Conservation (phyloP, 257 asterid species). For the Asclepias syriaca region DNA sequence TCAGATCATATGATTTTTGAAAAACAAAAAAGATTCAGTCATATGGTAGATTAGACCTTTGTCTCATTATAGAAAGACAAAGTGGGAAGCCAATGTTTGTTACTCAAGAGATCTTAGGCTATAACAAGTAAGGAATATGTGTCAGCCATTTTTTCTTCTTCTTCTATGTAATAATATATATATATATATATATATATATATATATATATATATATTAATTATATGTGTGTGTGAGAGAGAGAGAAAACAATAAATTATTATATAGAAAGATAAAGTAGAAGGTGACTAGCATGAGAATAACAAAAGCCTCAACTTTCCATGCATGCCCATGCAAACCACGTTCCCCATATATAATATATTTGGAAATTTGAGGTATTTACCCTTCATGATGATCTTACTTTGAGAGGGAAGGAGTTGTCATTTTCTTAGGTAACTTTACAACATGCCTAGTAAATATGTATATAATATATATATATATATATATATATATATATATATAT, state of each 20-base stretch:
- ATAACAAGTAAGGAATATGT: constrained; percentile 78
- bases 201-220: no score
- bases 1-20: constrained; percentile 16
- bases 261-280: constrained; percentile 27
- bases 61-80: constrained; percentile 69
- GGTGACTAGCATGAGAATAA: constrained; percentile 26
- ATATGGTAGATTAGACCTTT: constrained; percentile 50
- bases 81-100: constrained; percentile 46
- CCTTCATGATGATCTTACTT: not conserved
- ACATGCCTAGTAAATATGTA: not conserved
- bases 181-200: no score
- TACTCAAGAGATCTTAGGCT: constrained; percentile 66
- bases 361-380: not conserved
- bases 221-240: no score
- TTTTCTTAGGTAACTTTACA: not conserved
- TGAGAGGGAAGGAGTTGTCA: not conserved
- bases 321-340: constrained; percentile 65
- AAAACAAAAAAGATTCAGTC: constrained; percentile 42
- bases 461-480: not conserved
- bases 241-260: constrained; percentile 12
- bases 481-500: no score
- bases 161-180: no score
- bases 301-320: constrained; percentile 48
- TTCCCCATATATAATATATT: constrained; percentile 17
- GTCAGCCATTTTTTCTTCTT: constrained; percentile 24